Percentiles rank a stretch among this genome's conserved stretches.
Conservation (phyloP, 2,329 filamentous ascomycete species). For the Dissoconium aciculare region DNA sequence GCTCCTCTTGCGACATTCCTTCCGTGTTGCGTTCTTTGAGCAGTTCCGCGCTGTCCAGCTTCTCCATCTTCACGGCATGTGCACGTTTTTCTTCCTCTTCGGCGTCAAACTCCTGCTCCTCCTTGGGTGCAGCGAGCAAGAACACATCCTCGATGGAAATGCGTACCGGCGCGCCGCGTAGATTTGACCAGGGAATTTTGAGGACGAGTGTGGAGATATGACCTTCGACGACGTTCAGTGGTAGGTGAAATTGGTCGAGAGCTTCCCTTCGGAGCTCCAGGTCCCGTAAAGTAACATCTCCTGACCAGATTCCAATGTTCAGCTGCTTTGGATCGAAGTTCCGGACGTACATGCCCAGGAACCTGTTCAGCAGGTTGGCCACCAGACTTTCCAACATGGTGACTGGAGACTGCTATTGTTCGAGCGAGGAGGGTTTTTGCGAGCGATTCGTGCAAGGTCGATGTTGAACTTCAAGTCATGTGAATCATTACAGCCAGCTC, state of each 20-base stretch:
- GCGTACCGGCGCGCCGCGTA: conserved; percentile 85
- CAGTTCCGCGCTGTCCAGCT: conserved; percentile 88
- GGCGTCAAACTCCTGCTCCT: conserved; percentile 83
- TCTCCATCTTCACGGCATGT: conserved; percentile 96
- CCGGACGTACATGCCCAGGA: conserved; percentile 99
- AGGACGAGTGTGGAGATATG: conserved; percentile 85
- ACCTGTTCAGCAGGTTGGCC: conserved; percentile 93
- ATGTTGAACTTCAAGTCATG: no score
- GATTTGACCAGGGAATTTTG: conserved; percentile 92
- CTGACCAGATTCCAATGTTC: conserved; percentile 97
- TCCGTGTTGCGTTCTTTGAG: conserved; percentile 85
- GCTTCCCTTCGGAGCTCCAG: conserved; percentile 88
- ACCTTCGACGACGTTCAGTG: conserved; percentile 90
- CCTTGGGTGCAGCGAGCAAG: conserved; percentile 83
- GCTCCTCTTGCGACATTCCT: conserved; percentile 84
- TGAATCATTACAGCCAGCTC: no score
- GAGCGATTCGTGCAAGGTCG: no score
- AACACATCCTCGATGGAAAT: conserved; percentile 96
- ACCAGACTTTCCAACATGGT: conserved; percentile 94
- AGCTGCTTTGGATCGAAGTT: conserved; percentile 97
- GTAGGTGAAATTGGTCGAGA: conserved; percentile 89
- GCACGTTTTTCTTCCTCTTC: conserved; percentile 78
- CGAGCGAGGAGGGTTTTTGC: no score
- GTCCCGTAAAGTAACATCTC: conserved; percentile 88
- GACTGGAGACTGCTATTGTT: no score